phyloP scores from a whole-genome alignment of 2,329 filamentous ascomycete genomes.

The Fusarium oligoseptatum region DNA sequence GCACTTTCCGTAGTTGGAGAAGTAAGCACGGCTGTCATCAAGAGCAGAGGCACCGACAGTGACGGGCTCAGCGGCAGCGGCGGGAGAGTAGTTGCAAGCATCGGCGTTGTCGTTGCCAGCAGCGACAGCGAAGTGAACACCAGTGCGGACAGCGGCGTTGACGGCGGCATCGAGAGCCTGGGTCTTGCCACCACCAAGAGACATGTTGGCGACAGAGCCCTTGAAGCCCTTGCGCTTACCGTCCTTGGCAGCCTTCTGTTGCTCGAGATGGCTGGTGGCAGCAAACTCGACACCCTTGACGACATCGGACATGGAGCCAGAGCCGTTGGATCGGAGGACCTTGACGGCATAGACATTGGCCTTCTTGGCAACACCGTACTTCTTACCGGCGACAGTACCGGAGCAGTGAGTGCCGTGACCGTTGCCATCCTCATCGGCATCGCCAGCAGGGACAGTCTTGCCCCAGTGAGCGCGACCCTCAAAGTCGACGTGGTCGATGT shows the following conservation, averaged over 20 bases:
- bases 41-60: slow-evolving; percentile 97
- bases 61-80: slow-evolving; percentile 89
- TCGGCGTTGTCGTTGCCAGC: slow-evolving; percentile 99
- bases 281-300: slow-evolving; percentile 98
- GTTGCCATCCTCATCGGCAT: slow-evolving; percentile 93
- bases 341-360: slow-evolving; percentile 97
- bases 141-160: slow-evolving; percentile 90
- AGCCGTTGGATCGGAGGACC: slow-evolving; percentile 97
- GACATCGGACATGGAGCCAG: slow-evolving; percentile 98
- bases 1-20: slow-evolving; percentile 99
- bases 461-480: slow-evolving; percentile 96
- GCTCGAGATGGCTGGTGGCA: slow-evolving; percentile 81
- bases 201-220: slow-evolving; percentile 99
- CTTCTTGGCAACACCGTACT: slow-evolving; percentile 99
- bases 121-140: slow-evolving; percentile 97
- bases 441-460: slow-evolving; percentile 90
- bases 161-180: slow-evolving; percentile 90
- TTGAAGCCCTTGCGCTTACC: slow-evolving; percentile 98
- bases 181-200: slow-evolving; percentile 97
- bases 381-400: slow-evolving; percentile 96
- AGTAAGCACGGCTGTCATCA: slow-evolving; percentile 96
- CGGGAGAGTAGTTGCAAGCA: slow-evolving; percentile 99
- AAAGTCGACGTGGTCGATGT: slow-evolving; percentile 94
- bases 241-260: slow-evolving; percentile 82
- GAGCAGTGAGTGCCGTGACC: slow-evolving; percentile 99